A percentile compares a stretch with the other conserved stretches of the same genome.
Evolutionary conservation across 176 grass and related monocot genomes (phyloP).

Genomic region (Carex scoparia): DNA sequence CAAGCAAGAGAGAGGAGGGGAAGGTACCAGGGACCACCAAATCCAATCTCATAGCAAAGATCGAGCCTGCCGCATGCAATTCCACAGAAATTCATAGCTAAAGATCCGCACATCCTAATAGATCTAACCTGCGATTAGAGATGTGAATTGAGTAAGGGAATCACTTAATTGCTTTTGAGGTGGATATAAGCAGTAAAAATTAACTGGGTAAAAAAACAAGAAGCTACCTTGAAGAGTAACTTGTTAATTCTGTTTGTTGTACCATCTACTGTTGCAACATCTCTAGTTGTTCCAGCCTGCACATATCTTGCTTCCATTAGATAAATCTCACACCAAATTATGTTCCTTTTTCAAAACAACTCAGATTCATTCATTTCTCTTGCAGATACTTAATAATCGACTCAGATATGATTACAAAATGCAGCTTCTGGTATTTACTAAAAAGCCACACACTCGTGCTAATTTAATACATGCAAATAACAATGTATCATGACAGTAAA

Average conservation of each 20-base stretch:
- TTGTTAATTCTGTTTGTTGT: conserved; percentile 87
- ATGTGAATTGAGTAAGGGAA: neutral
- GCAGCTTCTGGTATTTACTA: neutral
- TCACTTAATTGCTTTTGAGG: neutral
- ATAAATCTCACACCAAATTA: neutral
- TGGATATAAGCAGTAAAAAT: neutral
- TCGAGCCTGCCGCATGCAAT: conserved; percentile 92
- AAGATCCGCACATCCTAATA: conserved; percentile 87
- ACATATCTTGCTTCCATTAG: conserved; percentile 18
- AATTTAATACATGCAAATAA: neutral
- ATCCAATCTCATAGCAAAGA: conserved; percentile 93
- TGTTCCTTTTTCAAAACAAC: neutral
- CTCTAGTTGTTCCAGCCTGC: conserved; percentile 80
- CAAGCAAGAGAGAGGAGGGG: neutral
- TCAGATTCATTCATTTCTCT: conserved; percentile 10
- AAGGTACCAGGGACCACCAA: conserved; percentile 84
- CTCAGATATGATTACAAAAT: neutral
- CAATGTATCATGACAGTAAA: neutral
- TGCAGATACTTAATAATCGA: neutral
- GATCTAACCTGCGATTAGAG: conserved; percentile 68
- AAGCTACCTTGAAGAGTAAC: conserved; percentile 78
- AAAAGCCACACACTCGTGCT: neutral
- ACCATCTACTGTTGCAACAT: conserved; percentile 53
- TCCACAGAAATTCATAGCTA: conserved; percentile 89
- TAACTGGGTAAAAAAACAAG: neutral